Percentiles rank a stretch among this genome's conserved stretches.
Conservation (phyloP, 352 stramenopile genomes). For the Pythium phragmitis region DNA sequence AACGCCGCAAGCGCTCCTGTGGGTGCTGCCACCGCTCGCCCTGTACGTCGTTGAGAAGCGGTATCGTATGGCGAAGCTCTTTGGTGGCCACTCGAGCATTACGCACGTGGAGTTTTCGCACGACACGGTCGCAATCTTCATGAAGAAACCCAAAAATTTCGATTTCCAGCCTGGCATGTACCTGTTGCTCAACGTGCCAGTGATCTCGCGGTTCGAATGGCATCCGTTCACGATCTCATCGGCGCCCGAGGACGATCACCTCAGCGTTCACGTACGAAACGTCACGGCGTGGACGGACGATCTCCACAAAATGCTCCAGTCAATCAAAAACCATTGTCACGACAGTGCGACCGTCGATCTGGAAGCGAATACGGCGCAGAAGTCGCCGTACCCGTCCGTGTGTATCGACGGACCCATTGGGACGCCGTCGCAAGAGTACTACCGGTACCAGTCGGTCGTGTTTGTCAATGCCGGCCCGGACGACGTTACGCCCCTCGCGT, state of each 20-base stretch:
- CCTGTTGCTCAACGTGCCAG: conserved; percentile 78
- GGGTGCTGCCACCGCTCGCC: conserved; percentile 50
- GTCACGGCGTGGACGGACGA: conserved; percentile 65
- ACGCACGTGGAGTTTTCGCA: conserved; percentile 45
- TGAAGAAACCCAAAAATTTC: conserved; percentile 61
- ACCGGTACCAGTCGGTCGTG: conserved; percentile 55
- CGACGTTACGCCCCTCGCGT: conserved; percentile 71
- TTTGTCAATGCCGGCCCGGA: conserved; percentile 64
- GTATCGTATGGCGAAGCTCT: conserved; percentile 57
- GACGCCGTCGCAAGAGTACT: conserved; percentile 63
- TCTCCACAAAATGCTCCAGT: conserved; percentile 47
- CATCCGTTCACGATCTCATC: conserved; percentile 91
- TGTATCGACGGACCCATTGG: conserved; percentile 63
- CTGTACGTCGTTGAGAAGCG: conserved; percentile 67
- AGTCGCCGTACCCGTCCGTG: conserved; percentile 45
- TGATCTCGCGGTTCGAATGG: conserved; percentile 79
- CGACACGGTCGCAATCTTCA: conserved; percentile 60
- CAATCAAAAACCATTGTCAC: conserved; percentile 35
- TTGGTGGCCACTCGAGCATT: conserved; percentile 51
- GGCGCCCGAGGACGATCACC: conserved; percentile 61
- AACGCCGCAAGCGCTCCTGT: conserved; percentile 48
- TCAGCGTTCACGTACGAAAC: conserved; percentile 71
- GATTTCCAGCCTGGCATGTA: conserved; percentile 77
- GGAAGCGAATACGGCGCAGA: conserved; percentile 30
- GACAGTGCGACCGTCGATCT: conserved; percentile 23